Evolutionary conservation across 2,329 filamentous ascomycete species (phyloP).

Genomic region (Fusarium pininemorale): DNA sequence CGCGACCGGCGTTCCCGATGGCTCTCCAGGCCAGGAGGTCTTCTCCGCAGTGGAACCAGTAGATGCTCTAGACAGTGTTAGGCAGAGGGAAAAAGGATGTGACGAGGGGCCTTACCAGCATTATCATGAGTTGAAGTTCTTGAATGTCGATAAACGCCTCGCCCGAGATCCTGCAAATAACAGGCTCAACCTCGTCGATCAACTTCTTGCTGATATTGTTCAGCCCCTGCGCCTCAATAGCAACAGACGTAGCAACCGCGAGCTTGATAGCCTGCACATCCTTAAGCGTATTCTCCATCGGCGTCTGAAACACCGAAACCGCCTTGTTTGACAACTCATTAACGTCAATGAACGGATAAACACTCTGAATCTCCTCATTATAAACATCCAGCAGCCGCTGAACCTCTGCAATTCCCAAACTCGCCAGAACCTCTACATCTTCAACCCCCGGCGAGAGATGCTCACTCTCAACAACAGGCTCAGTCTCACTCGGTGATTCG

Average conservation of each 20-base stretch:
- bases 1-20: neutral
- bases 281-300: neutral
- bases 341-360: constrained; percentile 2
- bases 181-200: constrained; percentile 4
- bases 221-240: neutral
- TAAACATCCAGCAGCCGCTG: neutral
- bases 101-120: neutral
- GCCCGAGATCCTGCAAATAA: constrained; percentile 4
- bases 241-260: neutral
- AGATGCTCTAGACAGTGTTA: neutral
- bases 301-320: neutral
- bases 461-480: neutral
- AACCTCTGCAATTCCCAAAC: neutral
- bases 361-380: neutral
- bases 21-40: constrained; percentile 13
- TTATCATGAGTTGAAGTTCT: constrained; percentile 6
- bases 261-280: constrained; percentile 7
- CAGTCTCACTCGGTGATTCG: neutral
- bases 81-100: no score
- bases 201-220: constrained; percentile 8
- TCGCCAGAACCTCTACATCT: neutral
- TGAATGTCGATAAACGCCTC: constrained; percentile 1
- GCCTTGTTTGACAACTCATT: neutral
- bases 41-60: constrained; percentile 10
- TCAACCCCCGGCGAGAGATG: neutral